These are phyloP conservation scores for Plasmodium fragile DNA, from an alignment of 169 alveolate genomes.

Conservation along the genomic window DNA sequence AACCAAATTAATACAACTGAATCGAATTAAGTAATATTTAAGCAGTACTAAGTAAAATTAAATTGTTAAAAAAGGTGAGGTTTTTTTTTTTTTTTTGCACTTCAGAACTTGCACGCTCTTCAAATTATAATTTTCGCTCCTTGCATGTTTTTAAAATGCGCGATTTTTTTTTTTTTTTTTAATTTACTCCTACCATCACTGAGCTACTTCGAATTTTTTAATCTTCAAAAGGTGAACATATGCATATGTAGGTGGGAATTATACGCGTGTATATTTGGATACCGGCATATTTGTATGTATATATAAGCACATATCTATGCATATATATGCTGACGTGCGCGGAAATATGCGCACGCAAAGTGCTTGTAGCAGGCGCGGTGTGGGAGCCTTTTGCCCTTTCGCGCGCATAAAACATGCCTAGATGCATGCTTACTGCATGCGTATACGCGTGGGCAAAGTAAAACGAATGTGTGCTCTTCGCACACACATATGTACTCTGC, in stretches of 20 bases:
- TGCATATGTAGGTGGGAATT: not conserved
- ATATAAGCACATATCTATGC: not conserved
- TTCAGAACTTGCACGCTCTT: not conserved
- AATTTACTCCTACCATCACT: slow-evolving; percentile 8
- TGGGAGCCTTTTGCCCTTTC: not conserved
- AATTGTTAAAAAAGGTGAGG: not conserved
- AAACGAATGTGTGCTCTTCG: not conserved
- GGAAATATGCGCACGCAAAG: not conserved
- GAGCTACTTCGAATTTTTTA: slow-evolving; percentile 66
- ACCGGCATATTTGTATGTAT: not conserved
- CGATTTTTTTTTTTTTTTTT: not conserved
- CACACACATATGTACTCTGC: not conserved
- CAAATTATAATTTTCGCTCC: slow-evolving; percentile 2
- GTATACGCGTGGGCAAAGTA: not conserved
- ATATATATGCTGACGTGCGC: not conserved
- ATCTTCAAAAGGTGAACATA: slow-evolving; percentile 28
- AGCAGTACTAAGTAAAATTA: not conserved
- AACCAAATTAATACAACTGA: not conserved
- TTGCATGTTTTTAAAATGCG: slow-evolving; percentile 35
- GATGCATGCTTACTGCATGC: not conserved
- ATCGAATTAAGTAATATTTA: not conserved
- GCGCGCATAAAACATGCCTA: not conserved
- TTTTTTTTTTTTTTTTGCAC: slow-evolving; percentile 1
- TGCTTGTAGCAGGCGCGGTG: not conserved
- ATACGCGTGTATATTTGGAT: not conserved